These are phyloP conservation scores for Centrapalus pauciflorus DNA, from an alignment of 129 eudicot genomes.

Conservation along the genomic window DNA sequence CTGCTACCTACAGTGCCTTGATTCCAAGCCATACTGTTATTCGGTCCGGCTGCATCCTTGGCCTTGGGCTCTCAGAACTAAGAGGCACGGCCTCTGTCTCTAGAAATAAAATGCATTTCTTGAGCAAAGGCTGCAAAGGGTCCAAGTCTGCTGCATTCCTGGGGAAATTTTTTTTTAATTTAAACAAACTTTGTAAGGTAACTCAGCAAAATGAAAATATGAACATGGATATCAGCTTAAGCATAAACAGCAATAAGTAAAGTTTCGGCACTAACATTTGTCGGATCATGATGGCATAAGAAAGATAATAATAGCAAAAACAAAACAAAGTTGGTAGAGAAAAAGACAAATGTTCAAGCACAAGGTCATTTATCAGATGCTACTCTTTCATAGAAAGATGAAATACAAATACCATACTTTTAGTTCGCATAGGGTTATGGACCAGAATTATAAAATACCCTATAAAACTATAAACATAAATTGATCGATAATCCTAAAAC, in stretches of 20 bases:
- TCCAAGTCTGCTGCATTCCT: conserved; percentile 82
- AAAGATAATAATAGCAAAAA: background rate
- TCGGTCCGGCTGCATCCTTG: conserved; percentile 81
- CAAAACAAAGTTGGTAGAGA: background rate
- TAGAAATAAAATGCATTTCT: conserved; percentile 64
- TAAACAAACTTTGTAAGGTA: conserved; percentile 7
- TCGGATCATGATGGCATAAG: conserved; percentile 1
- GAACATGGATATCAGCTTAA: conserved; percentile 1
- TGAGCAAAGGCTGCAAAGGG: conserved; percentile 77
- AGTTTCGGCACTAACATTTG: conserved; percentile 8
- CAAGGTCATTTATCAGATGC: too few species aligned
- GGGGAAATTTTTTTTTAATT: conserved; percentile 13
- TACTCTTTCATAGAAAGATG: too few species aligned
- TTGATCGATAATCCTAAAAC: too few species aligned
- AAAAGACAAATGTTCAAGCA: background rate
- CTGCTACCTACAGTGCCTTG: conserved; percentile 87
- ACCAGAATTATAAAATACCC: too few species aligned
- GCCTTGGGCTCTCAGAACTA: conserved; percentile 53
- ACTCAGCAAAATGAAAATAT: background rate
- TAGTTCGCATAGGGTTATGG: too few species aligned
- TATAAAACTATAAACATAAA: too few species aligned
- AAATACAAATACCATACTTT: too few species aligned
- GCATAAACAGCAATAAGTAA: conserved; percentile 9
- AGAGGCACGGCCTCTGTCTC: conserved; percentile 55
- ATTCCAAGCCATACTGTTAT: conserved; percentile 91